phyloP scores from a whole-genome alignment of 305 asterid species.

The Withania somnifera region DNA sequence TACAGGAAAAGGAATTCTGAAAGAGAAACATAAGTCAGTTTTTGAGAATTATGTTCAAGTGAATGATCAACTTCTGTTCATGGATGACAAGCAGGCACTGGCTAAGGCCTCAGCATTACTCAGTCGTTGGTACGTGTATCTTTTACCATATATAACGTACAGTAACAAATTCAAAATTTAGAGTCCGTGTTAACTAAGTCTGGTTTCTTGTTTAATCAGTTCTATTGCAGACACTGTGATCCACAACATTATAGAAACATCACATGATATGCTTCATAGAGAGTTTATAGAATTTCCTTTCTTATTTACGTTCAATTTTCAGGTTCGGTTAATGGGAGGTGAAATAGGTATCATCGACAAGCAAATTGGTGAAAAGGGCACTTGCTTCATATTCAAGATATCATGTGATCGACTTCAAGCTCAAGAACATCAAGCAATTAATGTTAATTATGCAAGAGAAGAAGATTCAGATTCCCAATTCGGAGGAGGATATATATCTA shows the following conservation, averaged over 20 bases:
- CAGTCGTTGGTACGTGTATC: conserved; percentile 16
- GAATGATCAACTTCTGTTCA: conserved; percentile 7
- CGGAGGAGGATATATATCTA: not conserved
- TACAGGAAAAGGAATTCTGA: conserved; percentile 31
- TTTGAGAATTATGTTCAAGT: conserved; percentile 36
- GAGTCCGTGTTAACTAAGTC: not conserved
- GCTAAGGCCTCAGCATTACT: conserved; percentile 30
- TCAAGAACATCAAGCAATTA: not conserved
- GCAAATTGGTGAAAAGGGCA: conserved; percentile 21
- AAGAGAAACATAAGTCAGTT: conserved; percentile 24
- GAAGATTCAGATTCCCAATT: not conserved
- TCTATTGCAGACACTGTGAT: not conserved
- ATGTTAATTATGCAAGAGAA: not conserved
- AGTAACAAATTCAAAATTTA: not conserved
- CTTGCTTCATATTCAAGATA: conserved; percentile 28
- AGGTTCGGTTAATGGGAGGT: conserved; percentile 29
- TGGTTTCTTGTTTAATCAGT: not conserved
- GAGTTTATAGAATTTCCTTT: not conserved
- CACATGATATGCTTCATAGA: not conserved
- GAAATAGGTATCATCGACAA: conserved; percentile 23
- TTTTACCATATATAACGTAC: not conserved
- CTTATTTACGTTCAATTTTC: not conserved
- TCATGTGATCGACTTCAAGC: not conserved
- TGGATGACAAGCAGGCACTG: conserved; percentile 21
- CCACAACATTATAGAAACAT: no score